These are phyloP conservation scores for Alnus rubra DNA, from an alignment of 306 rosid species.

Conservation along the genomic window DNA sequence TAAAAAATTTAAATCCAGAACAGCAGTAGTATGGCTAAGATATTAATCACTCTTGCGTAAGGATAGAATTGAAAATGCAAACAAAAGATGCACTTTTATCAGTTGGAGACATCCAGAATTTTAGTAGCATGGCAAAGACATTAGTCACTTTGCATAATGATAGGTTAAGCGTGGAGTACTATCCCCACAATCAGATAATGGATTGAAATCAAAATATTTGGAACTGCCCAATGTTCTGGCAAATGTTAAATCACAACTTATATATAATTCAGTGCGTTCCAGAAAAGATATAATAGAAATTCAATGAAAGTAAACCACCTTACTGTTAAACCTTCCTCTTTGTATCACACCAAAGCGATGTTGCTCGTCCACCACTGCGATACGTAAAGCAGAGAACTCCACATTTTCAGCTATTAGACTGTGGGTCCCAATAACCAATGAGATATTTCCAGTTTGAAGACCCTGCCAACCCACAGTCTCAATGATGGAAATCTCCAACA, in stretches of 20 bases:
- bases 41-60: background rate
- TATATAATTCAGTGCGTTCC: background rate
- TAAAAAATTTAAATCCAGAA: background rate
- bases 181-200: background rate
- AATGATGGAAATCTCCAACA: conserved; percentile 19
- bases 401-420: conserved; percentile 87
- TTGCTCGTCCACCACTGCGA: conserved; percentile 98
- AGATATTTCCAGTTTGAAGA: conserved; percentile 79
- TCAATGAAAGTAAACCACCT: conserved; percentile 51
- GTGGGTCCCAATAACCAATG: conserved; percentile 91
- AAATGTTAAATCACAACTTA: background rate
- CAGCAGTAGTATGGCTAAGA: background rate
- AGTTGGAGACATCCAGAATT: conserved; percentile 1
- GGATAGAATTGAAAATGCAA: background rate
- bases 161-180: background rate
- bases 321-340: conserved; percentile 93
- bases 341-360: conserved; percentile 99
- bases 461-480: conserved; percentile 53
- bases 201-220: background rate
- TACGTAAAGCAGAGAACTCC: conserved; percentile 82
- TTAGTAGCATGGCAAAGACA: background rate
- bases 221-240: background rate
- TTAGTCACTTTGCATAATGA: background rate
- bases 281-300: conserved; percentile 12
- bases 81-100: background rate